Base-by-base conservation (phyloP, 2,329 filamentous ascomycete genomes). In the Monosporascus cannonballus region DNA sequence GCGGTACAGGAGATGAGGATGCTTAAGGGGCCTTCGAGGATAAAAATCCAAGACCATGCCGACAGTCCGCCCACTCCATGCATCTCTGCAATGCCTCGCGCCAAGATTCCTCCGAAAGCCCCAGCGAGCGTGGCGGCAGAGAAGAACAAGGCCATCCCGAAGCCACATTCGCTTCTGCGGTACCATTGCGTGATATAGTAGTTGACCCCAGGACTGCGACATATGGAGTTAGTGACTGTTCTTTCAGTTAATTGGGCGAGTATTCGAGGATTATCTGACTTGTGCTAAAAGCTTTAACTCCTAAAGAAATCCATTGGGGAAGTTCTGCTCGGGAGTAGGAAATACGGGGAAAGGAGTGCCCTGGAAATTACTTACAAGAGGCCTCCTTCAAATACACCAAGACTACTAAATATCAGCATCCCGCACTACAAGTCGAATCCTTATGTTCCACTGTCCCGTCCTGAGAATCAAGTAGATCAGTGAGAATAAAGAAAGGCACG, bases 31-130 rank as follows among this genome's bases (percentile, higher is more conserved):
- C 80, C 79, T 65, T 88, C 85, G 3, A 90, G 71, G 54, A 91
- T 87, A 66, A 93, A 93, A 49, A 93, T 90, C 88, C 87, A 91
- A 2, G 81, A 76, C 89, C 89, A 93, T 1, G 86, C 87, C 9
- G 69, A 51, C 48, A 69, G 66, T 14, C 81, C 77, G 25, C 69
- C 67, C 6, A 71, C 59, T 2, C 78, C 78, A 1, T 74, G 61
- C 76, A 86, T 82, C 63, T 83, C 77, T 34, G 80, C 76, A 49
- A 86, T 78, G 22, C 75, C 83, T 34, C 77, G 77, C 3, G 83
- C 83, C 17, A 86, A 69, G 9, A 86, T 71, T 18, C 82, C 82
- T 48, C 83, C 81, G 56, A 85, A 85, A 1, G 82, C 81, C 46
- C 82, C 81, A 2, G 83, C 81, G 1, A 83, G 71, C 1, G 79